Base-by-base conservation (phyloP, 306 rosid species). In the Abrus precatorius region DNA sequence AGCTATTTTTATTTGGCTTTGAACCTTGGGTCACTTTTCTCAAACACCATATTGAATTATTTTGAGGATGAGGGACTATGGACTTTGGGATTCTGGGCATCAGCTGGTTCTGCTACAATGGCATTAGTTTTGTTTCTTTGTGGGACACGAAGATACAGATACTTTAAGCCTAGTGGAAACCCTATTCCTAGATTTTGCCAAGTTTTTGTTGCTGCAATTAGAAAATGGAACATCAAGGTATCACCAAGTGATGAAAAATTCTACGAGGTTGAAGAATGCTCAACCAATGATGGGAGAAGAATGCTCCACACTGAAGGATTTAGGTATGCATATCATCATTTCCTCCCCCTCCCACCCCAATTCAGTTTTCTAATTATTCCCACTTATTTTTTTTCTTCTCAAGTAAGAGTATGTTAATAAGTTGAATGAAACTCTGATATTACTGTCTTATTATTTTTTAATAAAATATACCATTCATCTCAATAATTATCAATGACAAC, bases 81-180 rank as follows among this genome's bases (percentile, higher is more conserved):
- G 98, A 86, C 90, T 12, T 9, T 88, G 28, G 98, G 97, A 1
- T 93, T 93, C 38, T 93, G 93, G 93, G 93, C 97, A n/a, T 93
- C 97, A 3, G 62, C 92, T 34, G 97, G 88, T 11, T 93, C 98
- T 63, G 95, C 97, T 14, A 12, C 78, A 27, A 1, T 87, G 38
- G 97, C 89, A 6, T 72, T 91, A 88, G 34, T 81, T 69, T 74
- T 93, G 86, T 91, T 93, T 71, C 94, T 93, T 3, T 88, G 91
- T 72, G 98, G 98, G 6, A 91, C 92, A 7, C 84, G 85, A 1
- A 84, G 89, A 68, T 93, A 88, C 48, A 88, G 98, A 69, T 88
- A 91, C 76, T 88, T 87, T 54, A 89, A 77, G 60, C 88, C 97
- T 1, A 68, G 48, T 30, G 98, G 98, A 11, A 93, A 93, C 65